Base-by-base conservation (phyloP, 2,329 filamentous ascomycete genomes). In the Scleromitrula shiraiana region DNA sequence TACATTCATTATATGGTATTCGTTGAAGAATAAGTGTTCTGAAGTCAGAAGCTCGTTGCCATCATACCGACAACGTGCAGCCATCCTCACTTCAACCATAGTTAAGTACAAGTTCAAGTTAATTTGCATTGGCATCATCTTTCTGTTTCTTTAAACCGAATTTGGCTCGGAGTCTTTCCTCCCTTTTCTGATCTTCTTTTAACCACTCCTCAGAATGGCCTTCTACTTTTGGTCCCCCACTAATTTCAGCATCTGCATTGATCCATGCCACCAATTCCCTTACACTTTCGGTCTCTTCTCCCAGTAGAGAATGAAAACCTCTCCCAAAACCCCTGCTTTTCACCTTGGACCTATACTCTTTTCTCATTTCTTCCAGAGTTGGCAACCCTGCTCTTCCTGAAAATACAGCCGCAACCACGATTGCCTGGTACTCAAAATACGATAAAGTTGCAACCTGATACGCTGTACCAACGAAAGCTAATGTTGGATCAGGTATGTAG, bases 381-480 rank as follows among this genome's bases (percentile, higher is more conserved):
- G 72, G 72, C 15, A 74, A 48, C 1, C 54, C 50, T 0, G 65
- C 67, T 30, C 59, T 59, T 1, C 66, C 69, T 2, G 64, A 61
- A 14, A 70, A 62, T 0, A 72, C 67, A 24, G 67, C 65, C 1
- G 71, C 70, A 1, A 73, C 57, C 2, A 66, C 64, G 52, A 72
- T 68, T 9, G 72, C 70, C 54, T 75, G 72, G 46, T 71, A 74
- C 46, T 75, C 72, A 51, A 74, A 75, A 7, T 74, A 60, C 0
- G 67, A 68, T 53, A 74, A 75, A 0, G 72, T 75, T 0, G 71
- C 70, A 0, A 68, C 70, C 53, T 71, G 70, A 49, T 68, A 73
- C 0, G 72, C 70, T 0, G 72, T 65, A 0, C 72, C 71, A 7
- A 74, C 53, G 49, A 74, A 74, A 0, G 64, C 57, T 0, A 75